Evolutionary conservation across 371 early-diverging fungal species (phyloP), one percentile per base, ranked within the genome.

Genomic region (Coemansia sp.): DNA sequence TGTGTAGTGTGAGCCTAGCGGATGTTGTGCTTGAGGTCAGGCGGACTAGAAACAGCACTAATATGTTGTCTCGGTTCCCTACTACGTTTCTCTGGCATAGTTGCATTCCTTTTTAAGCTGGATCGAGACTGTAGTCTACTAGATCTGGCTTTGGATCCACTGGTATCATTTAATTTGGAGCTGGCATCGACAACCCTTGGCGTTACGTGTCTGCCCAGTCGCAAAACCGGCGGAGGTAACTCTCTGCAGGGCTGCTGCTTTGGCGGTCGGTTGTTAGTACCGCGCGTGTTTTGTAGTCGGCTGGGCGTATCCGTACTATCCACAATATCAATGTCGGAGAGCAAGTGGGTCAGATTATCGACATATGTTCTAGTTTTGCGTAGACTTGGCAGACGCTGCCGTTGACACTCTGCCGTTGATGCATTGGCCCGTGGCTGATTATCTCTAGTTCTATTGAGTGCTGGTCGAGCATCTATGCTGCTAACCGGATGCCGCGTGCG

Each of bases 11-110:
- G 19, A 49, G 17, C 5, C 21, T 55, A 70, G 49, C 70, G 70
- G n/a, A 70, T 67, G 61, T 29, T 28, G 21, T 26, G 39, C 28
- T 49, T 59, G 29, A 70, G 61, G 23, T 40, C 56, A 11, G 70
- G 70, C 13, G 70, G 70, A 13, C 68, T 70, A 19, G 53, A 17
- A n/a, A 67, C 5, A 48, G 26, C 41, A 41, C 24, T 6, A 17
- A 54, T 12, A 29, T 54, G 52, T 3, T 15, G 26, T n/a, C 5
- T 29, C 32, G 19, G n/a, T 13, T 29, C 24, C 12, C 59, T 11
- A 24, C 15, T 32, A 39, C 59, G 32, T 12, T 21, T 12, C 53
- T 11, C 24, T 52, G 21, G 15, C 11, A 5, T n/a, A 24, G 21
- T 12, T 52, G 53, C 21, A 24, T 15, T 15, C 13, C 24, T 19